Conservation (phyloP, 116 monocot genomes). For the Iris pallida region DNA sequence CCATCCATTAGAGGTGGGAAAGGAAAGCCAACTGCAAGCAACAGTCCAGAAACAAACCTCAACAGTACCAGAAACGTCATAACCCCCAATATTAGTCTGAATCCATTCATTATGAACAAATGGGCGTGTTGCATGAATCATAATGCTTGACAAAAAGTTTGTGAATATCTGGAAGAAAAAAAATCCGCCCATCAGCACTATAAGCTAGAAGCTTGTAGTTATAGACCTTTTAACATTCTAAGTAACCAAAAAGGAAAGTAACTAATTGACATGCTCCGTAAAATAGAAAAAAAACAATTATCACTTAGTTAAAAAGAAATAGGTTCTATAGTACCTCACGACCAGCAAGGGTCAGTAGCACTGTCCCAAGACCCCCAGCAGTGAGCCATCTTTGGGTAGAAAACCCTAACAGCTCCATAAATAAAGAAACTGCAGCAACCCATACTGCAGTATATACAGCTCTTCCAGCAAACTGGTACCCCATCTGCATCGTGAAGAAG, state of each 20-base stretch:
- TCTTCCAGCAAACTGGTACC: slow-evolving; percentile 78
- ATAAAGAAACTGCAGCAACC: slow-evolving; percentile 86
- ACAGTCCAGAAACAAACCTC: slow-evolving; percentile 53
- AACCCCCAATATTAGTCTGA: slow-evolving; percentile 86
- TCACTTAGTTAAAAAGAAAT: neutral
- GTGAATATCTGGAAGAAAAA: slow-evolving; percentile 75
- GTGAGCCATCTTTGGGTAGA: slow-evolving; percentile 96
- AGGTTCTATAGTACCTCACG: slow-evolving; percentile 58
- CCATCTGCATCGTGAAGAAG: slow-evolving; percentile 49
- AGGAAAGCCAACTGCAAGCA: neutral
- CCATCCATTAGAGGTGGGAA: neutral
- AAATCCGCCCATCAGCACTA: no score
- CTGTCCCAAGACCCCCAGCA: slow-evolving; percentile 98
- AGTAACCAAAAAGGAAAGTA: neutral
- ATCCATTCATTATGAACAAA: slow-evolving; percentile 95
- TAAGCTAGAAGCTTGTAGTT: no score
- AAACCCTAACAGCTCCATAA: slow-evolving; percentile 96
- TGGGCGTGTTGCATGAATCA: slow-evolving; percentile 97
- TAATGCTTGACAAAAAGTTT: slow-evolving; percentile 89
- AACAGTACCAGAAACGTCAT: slow-evolving; percentile 90
- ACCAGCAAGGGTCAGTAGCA: slow-evolving; percentile 89
- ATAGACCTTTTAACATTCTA: neutral
- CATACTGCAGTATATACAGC: slow-evolving; percentile 78
- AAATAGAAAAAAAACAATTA: neutral
- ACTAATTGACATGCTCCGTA: neutral